Percentiles rank a stretch among this genome's conserved stretches.
Evolutionary conservation across 768 basidiomycete species (phyloP).

Genomic region (Boletus reticulatus): DNA sequence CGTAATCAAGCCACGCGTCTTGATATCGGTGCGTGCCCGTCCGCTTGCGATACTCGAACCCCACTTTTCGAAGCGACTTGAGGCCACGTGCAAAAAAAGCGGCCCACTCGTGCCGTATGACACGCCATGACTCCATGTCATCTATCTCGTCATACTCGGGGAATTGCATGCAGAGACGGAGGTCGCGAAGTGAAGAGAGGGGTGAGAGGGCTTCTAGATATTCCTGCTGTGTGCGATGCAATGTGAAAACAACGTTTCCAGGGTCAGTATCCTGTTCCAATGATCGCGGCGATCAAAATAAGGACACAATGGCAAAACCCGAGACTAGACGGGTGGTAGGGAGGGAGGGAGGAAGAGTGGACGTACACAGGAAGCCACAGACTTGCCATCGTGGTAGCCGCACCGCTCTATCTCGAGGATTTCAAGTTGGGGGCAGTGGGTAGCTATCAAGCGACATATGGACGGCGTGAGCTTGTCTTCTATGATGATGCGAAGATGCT

Average conservation of each 20-base stretch:
- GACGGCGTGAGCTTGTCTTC: conserved; percentile 35
- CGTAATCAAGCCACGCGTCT: conserved; percentile 37
- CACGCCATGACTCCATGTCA: conserved; percentile 33
- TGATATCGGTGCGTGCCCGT: conserved; percentile 36
- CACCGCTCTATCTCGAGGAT: conserved; percentile 35
- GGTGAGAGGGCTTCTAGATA: conserved; percentile 32
- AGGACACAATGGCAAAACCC: conserved; percentile 13
- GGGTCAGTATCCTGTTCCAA: conserved; percentile 29
- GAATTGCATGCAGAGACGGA: conserved; percentile 37
- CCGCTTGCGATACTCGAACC: conserved; percentile 37
- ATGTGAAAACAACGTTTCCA: conserved; percentile 28
- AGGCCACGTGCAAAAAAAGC: conserved; percentile 28
- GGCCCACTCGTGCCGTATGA: conserved; percentile 27
- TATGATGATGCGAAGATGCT: conserved; percentile 34
- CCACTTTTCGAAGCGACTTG: conserved; percentile 32
- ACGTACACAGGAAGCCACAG: conserved; percentile 35
- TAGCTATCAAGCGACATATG: conserved; percentile 29
- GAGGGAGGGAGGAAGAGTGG: conserved; percentile 16
- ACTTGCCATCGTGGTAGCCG: conserved; percentile 38
- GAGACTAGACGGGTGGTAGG: conserved; percentile 9
- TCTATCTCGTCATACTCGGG: conserved; percentile 34
- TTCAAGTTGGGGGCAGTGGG: conserved; percentile 31
- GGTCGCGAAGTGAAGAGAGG: conserved; percentile 26
- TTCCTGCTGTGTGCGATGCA: conserved; percentile 32
- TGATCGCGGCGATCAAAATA: conserved; percentile 22